Percentiles rank a stretch among this genome's conserved stretches.
phyloP scores from a whole-genome alignment of 2,329 filamentous ascomycete genomes.

The Tympanopsis confertula region DNA sequence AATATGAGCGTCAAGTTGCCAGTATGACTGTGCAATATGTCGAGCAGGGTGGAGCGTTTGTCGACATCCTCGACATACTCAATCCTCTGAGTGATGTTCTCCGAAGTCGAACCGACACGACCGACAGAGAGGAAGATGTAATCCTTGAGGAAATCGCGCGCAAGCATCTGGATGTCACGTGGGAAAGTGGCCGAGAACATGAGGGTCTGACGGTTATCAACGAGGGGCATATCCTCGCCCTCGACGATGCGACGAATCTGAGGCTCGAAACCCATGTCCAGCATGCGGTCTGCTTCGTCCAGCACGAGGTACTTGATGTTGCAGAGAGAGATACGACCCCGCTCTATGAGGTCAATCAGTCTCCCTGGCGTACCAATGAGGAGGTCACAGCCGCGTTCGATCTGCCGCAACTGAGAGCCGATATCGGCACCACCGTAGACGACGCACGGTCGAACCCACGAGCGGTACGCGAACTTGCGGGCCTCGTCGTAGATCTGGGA shows the following conservation, averaged over 20 bases:
- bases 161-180: constrained; percentile 97
- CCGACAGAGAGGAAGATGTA: constrained; percentile 98
- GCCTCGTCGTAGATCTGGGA: constrained; percentile 97
- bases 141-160: constrained; percentile 96
- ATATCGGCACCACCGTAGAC: constrained; percentile 99
- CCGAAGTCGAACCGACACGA: constrained; percentile 96
- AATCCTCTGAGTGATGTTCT: constrained; percentile 98
- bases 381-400: constrained; percentile 92
- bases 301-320: constrained; percentile 99
- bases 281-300: constrained; percentile 98
- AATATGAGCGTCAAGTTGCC: constrained; percentile 89
- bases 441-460: constrained; percentile 95
- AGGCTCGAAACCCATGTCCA: constrained; percentile 99
- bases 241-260: constrained; percentile 98
- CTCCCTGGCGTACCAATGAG: constrained; percentile 93
- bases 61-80: constrained; percentile 95
- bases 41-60: constrained; percentile 94
- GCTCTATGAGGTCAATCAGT: constrained; percentile 95
- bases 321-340: constrained; percentile 89
- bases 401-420: constrained; percentile 92
- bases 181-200: constrained; percentile 99
- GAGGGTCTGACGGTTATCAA: constrained; percentile 81
- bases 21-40: constrained; percentile 91
- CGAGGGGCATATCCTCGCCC: constrained; percentile 90
- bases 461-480: constrained; percentile 96